These are phyloP conservation scores for Tulasnella calospora DNA, from an alignment of 768 basidiomycete species.

Conservation along the genomic window DNA sequence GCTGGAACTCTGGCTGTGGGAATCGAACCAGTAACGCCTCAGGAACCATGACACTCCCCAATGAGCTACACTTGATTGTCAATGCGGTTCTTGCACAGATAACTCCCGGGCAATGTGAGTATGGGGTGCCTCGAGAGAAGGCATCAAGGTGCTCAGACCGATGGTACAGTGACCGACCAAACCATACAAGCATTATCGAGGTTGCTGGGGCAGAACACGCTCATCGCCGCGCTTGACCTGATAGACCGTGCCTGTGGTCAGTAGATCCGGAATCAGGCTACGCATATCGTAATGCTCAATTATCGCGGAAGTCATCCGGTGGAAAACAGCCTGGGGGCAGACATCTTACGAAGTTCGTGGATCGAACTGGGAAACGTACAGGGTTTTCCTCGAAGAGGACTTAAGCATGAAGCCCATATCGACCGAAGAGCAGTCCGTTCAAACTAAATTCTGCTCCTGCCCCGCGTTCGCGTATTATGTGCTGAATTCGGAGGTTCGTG, in stretches of 20 bases:
- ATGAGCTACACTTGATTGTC: slow-evolving; percentile 1
- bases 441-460: slow-evolving; percentile 60
- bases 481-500: slow-evolving; percentile 53
- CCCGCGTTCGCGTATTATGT: slow-evolving; percentile 66
- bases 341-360: slow-evolving; percentile 64
- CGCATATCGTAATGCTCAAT: neutral
- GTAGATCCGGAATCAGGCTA: neutral
- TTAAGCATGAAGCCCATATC: neutral
- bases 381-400: neutral
- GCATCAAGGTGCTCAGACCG: no score
- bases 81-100: neutral
- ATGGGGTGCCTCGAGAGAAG: neutral
- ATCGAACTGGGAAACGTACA: slow-evolving; percentile 38
- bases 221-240: slow-evolving; percentile 71
- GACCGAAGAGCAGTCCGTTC: slow-evolving; percentile 4
- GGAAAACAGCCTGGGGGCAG: slow-evolving; percentile 53
- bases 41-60: slow-evolving; percentile 8
- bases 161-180: slow-evolving; percentile 20
- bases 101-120: slow-evolving; percentile 7
- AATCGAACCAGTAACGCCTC: neutral
- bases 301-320: slow-evolving; percentile 52
- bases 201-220: slow-evolving; percentile 15
- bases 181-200: slow-evolving; percentile 21
- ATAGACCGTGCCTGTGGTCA: slow-evolving; percentile 65
- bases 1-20: neutral